Evolutionary conservation across 352 stramenopile species (phyloP), one percentile per base, ranked within the genome.

Genomic region (Paralagenidium karlingii): DNA sequence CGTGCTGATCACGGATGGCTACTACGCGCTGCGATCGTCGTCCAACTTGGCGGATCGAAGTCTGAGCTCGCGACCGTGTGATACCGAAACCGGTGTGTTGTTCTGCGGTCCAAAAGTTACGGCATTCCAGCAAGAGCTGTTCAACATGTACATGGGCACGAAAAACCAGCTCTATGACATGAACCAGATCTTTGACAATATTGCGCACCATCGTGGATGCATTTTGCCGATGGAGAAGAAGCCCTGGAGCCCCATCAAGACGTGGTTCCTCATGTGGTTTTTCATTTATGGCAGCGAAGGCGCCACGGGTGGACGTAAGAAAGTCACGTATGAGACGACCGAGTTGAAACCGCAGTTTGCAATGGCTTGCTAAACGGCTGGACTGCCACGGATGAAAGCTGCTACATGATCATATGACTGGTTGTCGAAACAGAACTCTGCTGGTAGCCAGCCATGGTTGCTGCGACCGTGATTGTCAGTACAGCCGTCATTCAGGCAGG

Each of bases 211-310:
- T 22, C 30, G 30, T 36, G 41, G 25, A 8, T 68, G 64, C 38
- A 71, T 87, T 31, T 56, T 77, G 21, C 63, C 48, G 15, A 28
- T 87, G 24, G 38, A 61, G 22, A 82, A 80, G 55, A 56, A 53
- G n/a, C 26, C 37, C 2, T 87, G 68, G 69, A 84, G 55, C 40
- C 65, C 69, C 8, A 49, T 87, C 24, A 46, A 79, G 32, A 84
- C 74, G 43, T 83, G 69, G 69, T 84, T 84, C 40, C 50, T 84
- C 30, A 84, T 87, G 74, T 80, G 74, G 31, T 15, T 79, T 12
- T 87, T 87, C 43, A 81, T 87, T 34, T 83, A 77, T 43, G 51
- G 55, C 8, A 87, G 74, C 45, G 74, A 83, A 58, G 74, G 74
- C 21, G 74, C 74, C 8, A 87, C 74, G 3, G 74, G 74, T 12